Conservation (phyloP, 805 yeast species). For the Teunomyces pallodes region DNA sequence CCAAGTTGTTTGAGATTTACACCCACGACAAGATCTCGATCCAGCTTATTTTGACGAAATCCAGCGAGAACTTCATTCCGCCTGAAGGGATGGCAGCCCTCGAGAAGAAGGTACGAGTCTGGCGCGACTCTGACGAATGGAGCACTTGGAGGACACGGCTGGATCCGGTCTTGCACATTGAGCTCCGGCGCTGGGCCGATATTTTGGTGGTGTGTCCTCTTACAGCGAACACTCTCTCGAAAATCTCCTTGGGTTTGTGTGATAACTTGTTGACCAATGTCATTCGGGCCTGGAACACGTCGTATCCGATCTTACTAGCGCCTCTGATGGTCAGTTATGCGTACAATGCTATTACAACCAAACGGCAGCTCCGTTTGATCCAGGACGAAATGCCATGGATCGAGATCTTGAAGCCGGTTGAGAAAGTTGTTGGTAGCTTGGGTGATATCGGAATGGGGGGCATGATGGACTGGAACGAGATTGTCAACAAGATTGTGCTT, state of each 20-base stretch:
- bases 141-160: conserved; percentile 72
- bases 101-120: conserved; percentile 46
- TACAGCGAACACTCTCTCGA: conserved; percentile 88
- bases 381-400: conserved; percentile 94
- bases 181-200: conserved; percentile 95
- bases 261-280: conserved; percentile 90
- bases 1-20: conserved; percentile 52
- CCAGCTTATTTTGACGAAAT: conserved; percentile 52
- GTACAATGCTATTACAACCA: conserved; percentile 85
- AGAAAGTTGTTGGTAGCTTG: conserved; percentile 86
- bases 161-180: conserved; percentile 94
- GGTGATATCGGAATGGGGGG: conserved; percentile 99
- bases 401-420: conserved; percentile 90
- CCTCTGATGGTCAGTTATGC: conserved; percentile 96
- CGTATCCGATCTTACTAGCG: conserved; percentile 83
- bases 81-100: conserved; percentile 41
- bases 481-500: conserved; percentile 79
- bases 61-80: conserved; percentile 52
- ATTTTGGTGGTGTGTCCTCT: conserved; percentile 89
- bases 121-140: conserved; percentile 64
- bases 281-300: conserved; percentile 92
- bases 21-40: conserved; percentile 48
- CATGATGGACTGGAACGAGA: conserved; percentile 96
- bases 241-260: conserved; percentile 86
- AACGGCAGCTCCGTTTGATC: conserved; percentile 71